Evolutionary conservation across 116 monocot genomes (phyloP).

Genomic region (Dioscorea cayenensis): DNA sequence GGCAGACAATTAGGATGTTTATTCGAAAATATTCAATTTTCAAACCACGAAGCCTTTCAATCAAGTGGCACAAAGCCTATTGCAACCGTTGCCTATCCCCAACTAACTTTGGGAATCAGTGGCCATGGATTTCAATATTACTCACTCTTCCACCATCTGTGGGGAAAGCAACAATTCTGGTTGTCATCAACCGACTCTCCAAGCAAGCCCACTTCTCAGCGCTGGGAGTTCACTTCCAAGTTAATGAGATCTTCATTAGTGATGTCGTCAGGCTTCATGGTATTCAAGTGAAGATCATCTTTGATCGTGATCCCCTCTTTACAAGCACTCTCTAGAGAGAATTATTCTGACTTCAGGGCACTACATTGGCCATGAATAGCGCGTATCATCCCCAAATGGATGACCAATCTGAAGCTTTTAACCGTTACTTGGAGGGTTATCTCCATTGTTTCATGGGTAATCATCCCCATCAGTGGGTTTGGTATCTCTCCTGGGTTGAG

Average conservation of each 20-base stretch:
- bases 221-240: background rate
- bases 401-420: too few relatives aligned
- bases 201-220: constrained; percentile 5
- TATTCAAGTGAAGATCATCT: background rate
- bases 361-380: background rate
- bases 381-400: too few relatives aligned
- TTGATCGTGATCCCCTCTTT: background rate
- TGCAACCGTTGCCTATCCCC: too few relatives aligned
- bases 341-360: background rate
- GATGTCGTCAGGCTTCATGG: constrained; percentile 3
- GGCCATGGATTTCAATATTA: background rate
- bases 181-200: background rate
- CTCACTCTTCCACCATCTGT: background rate
- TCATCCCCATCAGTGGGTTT: too few relatives aligned
- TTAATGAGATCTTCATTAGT: background rate
- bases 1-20: too few relatives aligned
- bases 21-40: too few relatives aligned
- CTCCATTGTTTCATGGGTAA: too few relatives aligned
- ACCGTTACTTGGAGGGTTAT: too few relatives aligned
- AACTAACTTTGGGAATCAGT: too few relatives aligned
- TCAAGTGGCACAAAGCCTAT: too few relatives aligned
- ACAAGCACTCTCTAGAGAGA: constrained; percentile 2
- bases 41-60: too few relatives aligned
- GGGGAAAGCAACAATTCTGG: background rate
- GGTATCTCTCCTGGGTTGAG: too few relatives aligned